Percentiles rank a stretch among this genome's conserved stretches.
These are phyloP conservation scores for Dothiorella sarmentorum DNA, from an alignment of 2,329 filamentous ascomycete species.

Conservation along the genomic window DNA sequence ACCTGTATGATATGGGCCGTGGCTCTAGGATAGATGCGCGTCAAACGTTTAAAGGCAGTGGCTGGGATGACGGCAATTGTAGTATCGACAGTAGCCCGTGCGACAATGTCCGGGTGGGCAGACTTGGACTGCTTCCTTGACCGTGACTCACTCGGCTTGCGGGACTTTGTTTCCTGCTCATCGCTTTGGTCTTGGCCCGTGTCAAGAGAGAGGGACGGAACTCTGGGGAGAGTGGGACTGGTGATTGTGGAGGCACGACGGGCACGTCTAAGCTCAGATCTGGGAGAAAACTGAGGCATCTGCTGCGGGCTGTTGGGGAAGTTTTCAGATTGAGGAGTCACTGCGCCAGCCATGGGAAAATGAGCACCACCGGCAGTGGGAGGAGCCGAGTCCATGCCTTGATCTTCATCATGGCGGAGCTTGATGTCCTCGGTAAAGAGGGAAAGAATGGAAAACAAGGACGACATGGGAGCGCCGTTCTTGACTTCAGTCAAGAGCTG, in stretches of 20 bases:
- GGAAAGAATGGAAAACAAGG: conserved; percentile 93
- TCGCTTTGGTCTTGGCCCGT: conserved; percentile 1
- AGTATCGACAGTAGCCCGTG: conserved; percentile 91
- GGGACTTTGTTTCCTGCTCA: conserved; percentile 18
- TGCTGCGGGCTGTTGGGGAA: conserved; percentile 33
- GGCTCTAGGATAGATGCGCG: conserved; percentile 90
- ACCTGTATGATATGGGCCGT: conserved; percentile 98
- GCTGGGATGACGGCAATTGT: conserved; percentile 98
- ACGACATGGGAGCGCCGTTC: conserved; percentile 98
- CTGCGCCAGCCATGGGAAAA: conserved; percentile 21
- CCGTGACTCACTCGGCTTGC: conserved; percentile 23
- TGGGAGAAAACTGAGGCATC: conserved; percentile 29
- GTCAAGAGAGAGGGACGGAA: conserved; percentile 75
- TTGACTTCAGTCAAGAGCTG: conserved; percentile 95
- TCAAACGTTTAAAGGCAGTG: conserved; percentile 88
- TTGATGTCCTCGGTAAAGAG: conserved; percentile 94
- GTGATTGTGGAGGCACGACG: conserved; percentile 27
- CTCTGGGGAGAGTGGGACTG: conserved; percentile 48
- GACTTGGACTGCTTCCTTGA: conserved; percentile 57
- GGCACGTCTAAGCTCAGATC: conserved; percentile 22
- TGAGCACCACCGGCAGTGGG: conserved; percentile 25
- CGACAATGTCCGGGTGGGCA: conserved; percentile 93
- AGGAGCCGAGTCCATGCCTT: conserved; percentile 46
- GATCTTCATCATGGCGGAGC: conserved; percentile 64
- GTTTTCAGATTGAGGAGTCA: conserved; percentile 38